Base-by-base conservation (phyloP, 371 early-diverging fungal genomes). In the Haplosporangium sp. region DNA sequence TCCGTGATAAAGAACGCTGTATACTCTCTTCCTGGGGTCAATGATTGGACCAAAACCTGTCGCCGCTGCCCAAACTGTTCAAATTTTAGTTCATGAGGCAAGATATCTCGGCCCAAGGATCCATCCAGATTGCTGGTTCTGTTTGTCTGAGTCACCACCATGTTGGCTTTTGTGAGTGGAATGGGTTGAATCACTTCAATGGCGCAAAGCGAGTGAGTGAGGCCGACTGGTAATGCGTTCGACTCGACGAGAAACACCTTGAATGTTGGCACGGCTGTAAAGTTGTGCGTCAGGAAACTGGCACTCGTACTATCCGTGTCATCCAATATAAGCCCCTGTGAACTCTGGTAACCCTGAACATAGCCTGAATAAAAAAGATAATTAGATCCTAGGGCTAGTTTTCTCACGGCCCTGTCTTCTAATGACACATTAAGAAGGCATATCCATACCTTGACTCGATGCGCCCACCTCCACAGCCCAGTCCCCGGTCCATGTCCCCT, bases 381-480 rank as follows among this genome's bases (percentile, higher is more conserved):
- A 65, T 82, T 47, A 23, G 53, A 20, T 55, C 14, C 9, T 14
- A 8, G 2, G 12, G 16, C 18, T 13, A 11, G 52, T 23, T 13
- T 23, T 13, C 13, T 6, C 14, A 16, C 16, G 48, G 47, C 18
- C 41, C 43, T 42, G 2, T 36, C 37, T 56, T 40, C 21, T 38
- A 29, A 48, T 23, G n/a, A 11, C 5, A 8, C 11, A 51, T 14
- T 13, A 29, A 60, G 6, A 20, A 60, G 9, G 42, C n/a, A 18
- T 73, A 36, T 73, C 59, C 77, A 74, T 83, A 87, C 89, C 81
- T 59, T 68, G 74, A 16, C 84, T 87, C 9, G 89, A 87, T 55
- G 83, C 77, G 36, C 83, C 87, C 37, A 89, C 79, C 61, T 87
- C 83, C 60, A 82, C 87, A n/a, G 86, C 80, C 86, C 86, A 89